A percentile compares a stretch with the other conserved stretches of the same genome.
Evolutionary conservation across 306 rosid species (phyloP).

Genomic region (Oxytropis ochrocephala): DNA sequence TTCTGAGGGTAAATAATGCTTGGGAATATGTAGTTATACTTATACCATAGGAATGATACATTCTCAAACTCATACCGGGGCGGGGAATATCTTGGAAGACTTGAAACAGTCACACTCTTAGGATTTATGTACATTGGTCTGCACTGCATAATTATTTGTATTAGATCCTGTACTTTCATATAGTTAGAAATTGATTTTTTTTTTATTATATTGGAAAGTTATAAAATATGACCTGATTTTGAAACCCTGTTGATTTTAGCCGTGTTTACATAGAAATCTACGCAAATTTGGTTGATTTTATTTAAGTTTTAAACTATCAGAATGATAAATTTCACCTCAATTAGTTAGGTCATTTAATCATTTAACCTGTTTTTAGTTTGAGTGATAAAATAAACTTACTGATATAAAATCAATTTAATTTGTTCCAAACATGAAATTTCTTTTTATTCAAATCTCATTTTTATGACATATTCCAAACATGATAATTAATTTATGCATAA

Average conservation of each 20-base stretch:
- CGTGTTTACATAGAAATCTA: neutral
- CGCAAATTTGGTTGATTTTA: neutral
- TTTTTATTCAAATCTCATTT: neutral
- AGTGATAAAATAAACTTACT: neutral
- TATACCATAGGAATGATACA: too few species aligned
- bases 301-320: conserved; percentile 3
- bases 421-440: neutral
- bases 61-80: too few species aligned
- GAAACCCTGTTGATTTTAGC: neutral
- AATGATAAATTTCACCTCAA: neutral
- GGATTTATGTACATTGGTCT: too few species aligned
- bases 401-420: neutral
- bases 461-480: neutral
- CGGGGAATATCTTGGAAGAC: too few species aligned
- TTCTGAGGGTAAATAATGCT: too few species aligned
- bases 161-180: too few species aligned
- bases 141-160: too few species aligned
- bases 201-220: neutral
- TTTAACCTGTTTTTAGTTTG: neutral
- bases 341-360: conserved; percentile 3
- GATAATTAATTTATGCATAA: neutral
- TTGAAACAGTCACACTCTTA: too few species aligned
- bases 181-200: too few species aligned
- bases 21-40: too few species aligned
- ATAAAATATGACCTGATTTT: neutral